Percentiles rank a stretch among this genome's conserved stretches.
phyloP scores from a whole-genome alignment of 2,329 filamentous ascomycete genomes.

The Dactylellina cionopaga region DNA sequence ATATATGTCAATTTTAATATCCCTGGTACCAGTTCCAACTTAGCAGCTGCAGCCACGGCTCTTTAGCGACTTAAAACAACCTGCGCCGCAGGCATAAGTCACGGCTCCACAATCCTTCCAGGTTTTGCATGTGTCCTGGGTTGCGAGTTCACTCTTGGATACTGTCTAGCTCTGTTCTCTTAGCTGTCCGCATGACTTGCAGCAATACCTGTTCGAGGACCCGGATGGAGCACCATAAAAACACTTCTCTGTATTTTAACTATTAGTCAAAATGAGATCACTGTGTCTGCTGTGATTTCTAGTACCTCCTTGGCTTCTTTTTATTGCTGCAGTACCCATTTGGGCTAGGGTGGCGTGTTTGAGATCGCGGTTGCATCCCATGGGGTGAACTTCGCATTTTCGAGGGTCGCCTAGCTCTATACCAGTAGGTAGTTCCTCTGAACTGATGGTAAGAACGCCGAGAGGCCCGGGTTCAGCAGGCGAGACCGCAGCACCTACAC shows the following conservation, averaged over 20 bases:
- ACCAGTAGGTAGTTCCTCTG: constrained; percentile 13
- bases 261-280: constrained; percentile 2
- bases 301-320: neutral
- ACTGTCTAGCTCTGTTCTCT: constrained; percentile 47
- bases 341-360: constrained; percentile 22
- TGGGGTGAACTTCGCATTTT: constrained; percentile 24
- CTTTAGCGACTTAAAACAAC: neutral
- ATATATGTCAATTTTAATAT: too few species aligned
- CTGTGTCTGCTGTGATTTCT: neutral
- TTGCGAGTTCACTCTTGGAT: constrained; percentile 6
- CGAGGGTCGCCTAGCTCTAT: constrained; percentile 21
- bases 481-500: neutral
- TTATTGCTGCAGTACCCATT: neutral
- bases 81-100: constrained; percentile 18
- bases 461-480: neutral
- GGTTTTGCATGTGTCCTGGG: constrained; percentile 11
- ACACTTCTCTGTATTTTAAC: constrained; percentile 1
- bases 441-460: neutral
- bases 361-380: constrained; percentile 21
- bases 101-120: constrained; percentile 6
- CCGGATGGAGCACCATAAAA: constrained; percentile 12
- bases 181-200: constrained; percentile 29
- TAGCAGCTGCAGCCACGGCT: constrained; percentile 36
- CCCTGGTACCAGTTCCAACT: too few species aligned
- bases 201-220: constrained; percentile 30